Evolutionary conservation across 495 filamentous ascomycete species (phyloP).

Genomic region (Penicillium desertorum): DNA sequence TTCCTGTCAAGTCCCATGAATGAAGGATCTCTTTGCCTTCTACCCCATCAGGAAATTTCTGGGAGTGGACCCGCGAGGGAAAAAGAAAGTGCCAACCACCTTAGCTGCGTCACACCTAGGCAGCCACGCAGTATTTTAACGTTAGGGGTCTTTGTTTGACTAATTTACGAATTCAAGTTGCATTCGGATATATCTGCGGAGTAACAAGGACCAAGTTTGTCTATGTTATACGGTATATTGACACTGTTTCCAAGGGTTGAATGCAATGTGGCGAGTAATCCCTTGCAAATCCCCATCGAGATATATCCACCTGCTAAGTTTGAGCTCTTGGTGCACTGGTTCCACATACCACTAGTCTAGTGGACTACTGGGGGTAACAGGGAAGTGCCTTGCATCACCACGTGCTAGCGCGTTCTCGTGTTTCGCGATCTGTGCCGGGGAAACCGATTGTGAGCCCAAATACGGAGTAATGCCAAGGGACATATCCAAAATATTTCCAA

Average conservation of each 20-base stretch:
- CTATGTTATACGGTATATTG: neutral
- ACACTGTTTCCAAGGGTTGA: neutral
- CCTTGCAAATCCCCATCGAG: conserved; percentile 5
- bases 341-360: conserved; percentile 7
- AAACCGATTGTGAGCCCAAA: neutral
- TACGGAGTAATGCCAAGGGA: neutral
- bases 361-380: neutral
- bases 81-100: neutral
- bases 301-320: conserved; percentile 20
- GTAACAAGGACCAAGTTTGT: neutral
- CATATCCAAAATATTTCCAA: neutral
- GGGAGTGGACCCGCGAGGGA: conserved; percentile 11
- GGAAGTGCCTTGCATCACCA: conserved; percentile 7
- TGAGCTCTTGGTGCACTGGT: conserved; percentile 6
- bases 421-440: conserved; percentile 3
- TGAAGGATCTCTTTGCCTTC: conserved; percentile 18
- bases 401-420: conserved; percentile 14
- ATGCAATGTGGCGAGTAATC: conserved; percentile 13
- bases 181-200: neutral
- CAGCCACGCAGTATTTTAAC: neutral
- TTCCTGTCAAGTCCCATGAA: conserved; percentile 17
- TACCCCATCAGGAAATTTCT: conserved; percentile 18
- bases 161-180: neutral
- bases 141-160: neutral
- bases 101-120: neutral